Percentiles rank a stretch among this genome's conserved stretches.
Conservation (phyloP, 495 filamentous ascomycete genomes). For the Usnea hakonensis region DNA sequence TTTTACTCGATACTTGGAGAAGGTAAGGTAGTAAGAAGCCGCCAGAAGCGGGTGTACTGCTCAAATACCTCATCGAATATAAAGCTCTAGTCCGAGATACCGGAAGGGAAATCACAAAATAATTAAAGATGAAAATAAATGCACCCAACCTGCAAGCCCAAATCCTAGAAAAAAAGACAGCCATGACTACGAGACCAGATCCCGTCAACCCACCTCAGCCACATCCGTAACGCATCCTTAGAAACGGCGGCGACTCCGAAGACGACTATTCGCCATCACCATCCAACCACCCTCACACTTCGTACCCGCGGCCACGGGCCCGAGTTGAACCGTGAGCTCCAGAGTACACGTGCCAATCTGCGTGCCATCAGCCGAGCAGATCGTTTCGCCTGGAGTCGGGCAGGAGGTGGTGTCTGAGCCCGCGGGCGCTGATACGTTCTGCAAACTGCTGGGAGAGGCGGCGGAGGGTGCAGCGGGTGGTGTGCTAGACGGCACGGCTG, state of each 20-base stretch:
- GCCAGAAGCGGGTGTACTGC: too few relatives aligned
- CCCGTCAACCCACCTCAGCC: too few relatives aligned
- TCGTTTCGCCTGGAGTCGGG: background rate
- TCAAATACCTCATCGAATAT: too few relatives aligned
- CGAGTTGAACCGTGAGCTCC: background rate
- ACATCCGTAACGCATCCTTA: too few relatives aligned
- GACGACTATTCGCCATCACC: slow-evolving; percentile 1
- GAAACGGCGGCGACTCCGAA: background rate
- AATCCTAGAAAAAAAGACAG: too few relatives aligned
- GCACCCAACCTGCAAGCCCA: too few relatives aligned
- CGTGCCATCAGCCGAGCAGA: background rate
- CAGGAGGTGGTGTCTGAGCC: background rate
- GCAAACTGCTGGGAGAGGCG: background rate
- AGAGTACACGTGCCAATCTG: background rate
- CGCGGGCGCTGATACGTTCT: background rate
- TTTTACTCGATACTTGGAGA: too few relatives aligned
- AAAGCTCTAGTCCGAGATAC: too few relatives aligned
- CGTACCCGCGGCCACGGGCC: background rate
- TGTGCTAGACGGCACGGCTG: background rate
- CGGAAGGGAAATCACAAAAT: too few relatives aligned
- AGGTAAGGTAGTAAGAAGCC: too few relatives aligned
- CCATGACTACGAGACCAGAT: too few relatives aligned
- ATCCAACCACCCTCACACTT: background rate
- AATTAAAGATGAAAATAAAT: too few relatives aligned
- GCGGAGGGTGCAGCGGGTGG: background rate